These are phyloP conservation scores for Calvatia gigantea DNA, from an alignment of 768 basidiomycete genomes.

Conservation along the genomic window DNA sequence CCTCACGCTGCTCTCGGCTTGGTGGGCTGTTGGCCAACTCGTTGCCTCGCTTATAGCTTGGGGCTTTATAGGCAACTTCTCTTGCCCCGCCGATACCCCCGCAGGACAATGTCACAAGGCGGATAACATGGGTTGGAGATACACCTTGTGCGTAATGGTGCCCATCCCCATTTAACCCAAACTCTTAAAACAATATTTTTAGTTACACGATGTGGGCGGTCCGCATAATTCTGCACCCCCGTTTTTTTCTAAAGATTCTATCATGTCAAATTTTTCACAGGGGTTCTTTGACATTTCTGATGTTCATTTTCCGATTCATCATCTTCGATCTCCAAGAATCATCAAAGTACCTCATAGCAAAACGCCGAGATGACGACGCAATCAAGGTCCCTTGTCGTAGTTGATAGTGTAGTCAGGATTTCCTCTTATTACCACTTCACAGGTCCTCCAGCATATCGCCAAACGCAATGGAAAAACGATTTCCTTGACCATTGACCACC, in stretches of 20 bases:
- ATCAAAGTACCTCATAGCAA: constrained; percentile 56
- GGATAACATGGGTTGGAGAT: constrained; percentile 62
- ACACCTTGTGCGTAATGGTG: constrained; percentile 36
- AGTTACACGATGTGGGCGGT: constrained; percentile 8
- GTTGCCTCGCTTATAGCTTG: constrained; percentile 38
- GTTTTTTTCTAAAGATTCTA: too few species aligned
- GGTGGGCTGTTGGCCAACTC: background rate
- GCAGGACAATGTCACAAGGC: constrained; percentile 38
- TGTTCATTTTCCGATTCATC: constrained; percentile 53
- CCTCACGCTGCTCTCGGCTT: background rate
- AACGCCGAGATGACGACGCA: constrained; percentile 55
- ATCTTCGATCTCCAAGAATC: constrained; percentile 60
- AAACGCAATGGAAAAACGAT: constrained; percentile 41
- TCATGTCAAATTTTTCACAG: constrained; percentile 21
- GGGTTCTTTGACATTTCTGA: constrained; percentile 44
- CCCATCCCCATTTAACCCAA: background rate
- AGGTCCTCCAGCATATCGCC: constrained; percentile 50
- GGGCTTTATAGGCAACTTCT: constrained; percentile 54
- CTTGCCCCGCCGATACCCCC: constrained; percentile 36
- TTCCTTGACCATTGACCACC: constrained; percentile 41
- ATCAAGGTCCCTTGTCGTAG: constrained; percentile 29
- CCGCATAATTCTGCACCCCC: background rate
- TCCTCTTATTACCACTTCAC: background rate
- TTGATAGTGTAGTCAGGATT: background rate
- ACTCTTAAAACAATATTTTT: background rate